phyloP scores from a whole-genome alignment of 2,329 filamentous ascomycete species.

The Aspergillus viridinutans region DNA sequence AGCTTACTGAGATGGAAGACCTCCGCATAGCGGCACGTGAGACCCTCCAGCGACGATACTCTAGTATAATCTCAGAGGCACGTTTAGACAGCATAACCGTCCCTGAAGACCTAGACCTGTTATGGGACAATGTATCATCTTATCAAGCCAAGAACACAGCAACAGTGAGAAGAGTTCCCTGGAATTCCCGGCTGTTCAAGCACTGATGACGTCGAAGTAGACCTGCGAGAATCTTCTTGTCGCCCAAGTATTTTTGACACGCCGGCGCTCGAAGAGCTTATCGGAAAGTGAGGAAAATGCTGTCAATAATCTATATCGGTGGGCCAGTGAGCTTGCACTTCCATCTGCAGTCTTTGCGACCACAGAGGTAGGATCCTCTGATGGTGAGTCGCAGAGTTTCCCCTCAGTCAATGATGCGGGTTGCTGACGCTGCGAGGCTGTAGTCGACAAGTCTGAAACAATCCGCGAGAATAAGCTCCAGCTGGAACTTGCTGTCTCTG shows the following conservation, averaged over 20 bases:
- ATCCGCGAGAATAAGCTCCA: slow-evolving; percentile 23
- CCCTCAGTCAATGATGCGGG: neutral
- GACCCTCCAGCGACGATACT: slow-evolving; percentile 13
- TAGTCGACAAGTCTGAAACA: slow-evolving; percentile 16
- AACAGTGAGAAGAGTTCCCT: slow-evolving; percentile 17
- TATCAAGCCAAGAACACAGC: slow-evolving; percentile 14
- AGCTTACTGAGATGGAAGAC: slow-evolving; percentile 19
- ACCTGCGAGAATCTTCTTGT: slow-evolving; percentile 30
- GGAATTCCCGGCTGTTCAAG: neutral
- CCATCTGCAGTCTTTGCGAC: slow-evolving; percentile 31
- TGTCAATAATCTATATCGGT: slow-evolving; percentile 27
- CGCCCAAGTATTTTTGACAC: slow-evolving; percentile 20
- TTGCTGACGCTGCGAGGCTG: neutral
- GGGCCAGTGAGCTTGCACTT: slow-evolving; percentile 28
- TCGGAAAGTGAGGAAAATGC: slow-evolving; percentile 21
- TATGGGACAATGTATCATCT: slow-evolving; percentile 31
- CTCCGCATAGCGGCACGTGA: slow-evolving; percentile 25
- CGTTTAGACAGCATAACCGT: slow-evolving; percentile 5
- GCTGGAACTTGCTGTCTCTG: slow-evolving; percentile 27
- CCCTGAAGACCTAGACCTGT: slow-evolving; percentile 13
- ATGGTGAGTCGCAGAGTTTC: slow-evolving; percentile 8
- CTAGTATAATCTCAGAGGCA: slow-evolving; percentile 6
- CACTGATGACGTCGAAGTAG: slow-evolving; percentile 15
- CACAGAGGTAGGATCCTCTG: slow-evolving; percentile 20
- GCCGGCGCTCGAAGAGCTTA: slow-evolving; percentile 11